Conservation (phyloP, 2,329 filamentous ascomycete species). For the Paracamarosporium sp. region DNA sequence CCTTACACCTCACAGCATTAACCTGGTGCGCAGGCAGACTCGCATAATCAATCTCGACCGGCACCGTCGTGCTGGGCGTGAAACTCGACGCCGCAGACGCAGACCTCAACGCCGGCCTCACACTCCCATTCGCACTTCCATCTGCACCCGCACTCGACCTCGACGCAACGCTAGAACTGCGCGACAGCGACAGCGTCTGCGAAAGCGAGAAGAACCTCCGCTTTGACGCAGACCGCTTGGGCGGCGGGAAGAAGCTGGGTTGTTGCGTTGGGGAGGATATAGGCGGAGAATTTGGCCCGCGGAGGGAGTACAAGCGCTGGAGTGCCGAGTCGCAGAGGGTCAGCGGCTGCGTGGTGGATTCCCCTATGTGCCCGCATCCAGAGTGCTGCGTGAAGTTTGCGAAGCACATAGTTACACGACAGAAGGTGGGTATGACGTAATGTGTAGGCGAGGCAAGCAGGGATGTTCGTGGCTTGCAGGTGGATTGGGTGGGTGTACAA, state of each 20-base stretch:
- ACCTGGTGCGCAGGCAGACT: neutral
- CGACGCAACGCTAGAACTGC: neutral
- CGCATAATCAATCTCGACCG: neutral
- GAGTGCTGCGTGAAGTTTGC: conserved; percentile 7
- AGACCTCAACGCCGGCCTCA: neutral
- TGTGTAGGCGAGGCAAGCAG: conserved; percentile 2
- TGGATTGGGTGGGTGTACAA: no score
- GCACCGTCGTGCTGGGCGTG: conserved; percentile 1
- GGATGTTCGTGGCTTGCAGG: neutral
- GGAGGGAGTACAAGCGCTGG: neutral
- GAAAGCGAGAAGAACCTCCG: neutral
- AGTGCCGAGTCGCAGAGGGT: conserved; percentile 4
- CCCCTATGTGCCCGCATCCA: neutral
- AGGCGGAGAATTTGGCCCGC: conserved; percentile 1
- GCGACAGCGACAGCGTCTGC: conserved; percentile 1
- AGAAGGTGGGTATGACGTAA: conserved; percentile 2
- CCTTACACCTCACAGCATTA: neutral
- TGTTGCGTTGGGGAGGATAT: neutral
- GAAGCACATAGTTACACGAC: neutral
- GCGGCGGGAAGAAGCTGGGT: neutral
- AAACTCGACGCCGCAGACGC: neutral
- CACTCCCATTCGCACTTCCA: neutral
- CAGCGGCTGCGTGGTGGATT: neutral
- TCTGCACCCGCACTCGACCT: neutral
- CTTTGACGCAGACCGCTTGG: neutral